phyloP scores from a whole-genome alignment of 371 early-diverging fungal genomes.

The Mortierella sp. region DNA sequence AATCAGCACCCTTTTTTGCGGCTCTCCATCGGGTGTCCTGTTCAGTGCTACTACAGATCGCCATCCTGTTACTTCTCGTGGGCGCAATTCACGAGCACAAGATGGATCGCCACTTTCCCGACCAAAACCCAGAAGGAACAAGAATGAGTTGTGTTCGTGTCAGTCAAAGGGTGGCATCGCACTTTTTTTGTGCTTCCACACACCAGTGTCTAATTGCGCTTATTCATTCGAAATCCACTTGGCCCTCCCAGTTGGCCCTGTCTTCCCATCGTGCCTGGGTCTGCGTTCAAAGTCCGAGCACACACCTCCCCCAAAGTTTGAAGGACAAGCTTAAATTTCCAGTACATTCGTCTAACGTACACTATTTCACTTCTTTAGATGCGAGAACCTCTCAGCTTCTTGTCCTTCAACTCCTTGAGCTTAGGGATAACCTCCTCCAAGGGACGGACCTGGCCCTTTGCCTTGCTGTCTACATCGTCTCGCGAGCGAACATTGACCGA shows the following conservation, averaged over 20 bases:
- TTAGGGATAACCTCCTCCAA: slow-evolving; percentile 72
- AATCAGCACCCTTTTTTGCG: no score
- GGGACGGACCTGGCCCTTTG: slow-evolving; percentile 81
- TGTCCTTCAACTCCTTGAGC: slow-evolving; percentile 69
- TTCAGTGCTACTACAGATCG: no score
- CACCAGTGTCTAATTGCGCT: slow-evolving; percentile 25
- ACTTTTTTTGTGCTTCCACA: background rate
- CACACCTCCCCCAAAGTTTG: slow-evolving; percentile 9
- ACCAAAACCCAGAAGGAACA: no score
- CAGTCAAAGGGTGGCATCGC: background rate
- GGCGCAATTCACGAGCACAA: no score
- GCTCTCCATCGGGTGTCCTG: no score
- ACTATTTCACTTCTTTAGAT: slow-evolving; percentile 50
- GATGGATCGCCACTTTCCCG: no score
- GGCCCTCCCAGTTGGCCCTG: background rate
- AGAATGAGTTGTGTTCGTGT: background rate
- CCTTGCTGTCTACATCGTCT: slow-evolving; percentile 86
- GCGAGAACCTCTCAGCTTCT: slow-evolving; percentile 65
- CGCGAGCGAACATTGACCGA: slow-evolving; percentile 94
- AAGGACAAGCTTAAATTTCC: no score
- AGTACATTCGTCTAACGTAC: background rate
- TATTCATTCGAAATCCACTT: slow-evolving; percentile 43
- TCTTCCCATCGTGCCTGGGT: background rate
- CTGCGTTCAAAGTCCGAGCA: slow-evolving; percentile 31
- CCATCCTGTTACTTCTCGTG: no score